Evolutionary conservation across 106 monocot genomes (phyloP).

Genomic region (Chionographis japonica): DNA sequence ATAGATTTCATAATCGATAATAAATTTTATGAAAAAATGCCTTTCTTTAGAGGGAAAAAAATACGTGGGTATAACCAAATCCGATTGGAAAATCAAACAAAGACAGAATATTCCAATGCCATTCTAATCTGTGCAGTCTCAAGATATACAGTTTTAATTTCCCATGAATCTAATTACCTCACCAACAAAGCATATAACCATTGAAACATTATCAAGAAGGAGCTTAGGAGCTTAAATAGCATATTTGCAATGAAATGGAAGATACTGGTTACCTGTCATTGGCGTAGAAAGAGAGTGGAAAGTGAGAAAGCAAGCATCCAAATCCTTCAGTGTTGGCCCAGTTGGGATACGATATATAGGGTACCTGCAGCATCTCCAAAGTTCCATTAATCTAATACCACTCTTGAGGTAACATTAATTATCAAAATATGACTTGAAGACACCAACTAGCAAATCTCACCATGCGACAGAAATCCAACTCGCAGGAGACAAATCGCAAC

Average conservation of each 20-base stretch:
- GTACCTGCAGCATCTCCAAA: conserved; percentile 44
- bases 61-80: too few species aligned
- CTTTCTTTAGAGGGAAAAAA: too few species aligned
- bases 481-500: conserved; percentile 61
- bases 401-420: not conserved
- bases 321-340: conserved; percentile 55
- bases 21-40: too few species aligned
- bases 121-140: too few species aligned
- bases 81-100: too few species aligned
- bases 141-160: too few species aligned
- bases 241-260: not conserved
- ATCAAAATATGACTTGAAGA: not conserved
- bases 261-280: conserved; percentile 26
- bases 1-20: too few species aligned
- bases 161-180: too few species aligned
- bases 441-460: conserved; percentile 16
- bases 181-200: too few species aligned
- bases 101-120: too few species aligned
- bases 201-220: too few species aligned
- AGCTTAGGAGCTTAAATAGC: too few species aligned
- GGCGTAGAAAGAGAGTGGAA: conserved; percentile 63
- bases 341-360: conserved; percentile 82
- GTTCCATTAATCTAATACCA: not conserved
- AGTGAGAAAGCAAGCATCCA: conserved; percentile 87
- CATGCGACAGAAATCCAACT: conserved; percentile 92